Percentiles rank a stretch among this genome's conserved stretches.
Conservation (phyloP, 371 early-diverging fungal species). For the Choanephora cucurbitarum region DNA sequence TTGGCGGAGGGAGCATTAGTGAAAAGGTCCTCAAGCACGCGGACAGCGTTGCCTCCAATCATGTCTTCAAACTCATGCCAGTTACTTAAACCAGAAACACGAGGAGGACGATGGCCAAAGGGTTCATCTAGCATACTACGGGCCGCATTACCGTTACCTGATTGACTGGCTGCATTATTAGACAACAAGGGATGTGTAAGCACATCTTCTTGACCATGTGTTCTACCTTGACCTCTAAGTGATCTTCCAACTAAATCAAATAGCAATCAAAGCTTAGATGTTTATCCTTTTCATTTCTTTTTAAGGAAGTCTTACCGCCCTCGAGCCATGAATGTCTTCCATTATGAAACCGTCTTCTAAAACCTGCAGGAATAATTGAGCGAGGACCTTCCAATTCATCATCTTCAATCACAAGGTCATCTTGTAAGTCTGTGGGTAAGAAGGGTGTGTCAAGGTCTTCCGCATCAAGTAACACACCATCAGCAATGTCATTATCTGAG, state of each 20-base stretch:
- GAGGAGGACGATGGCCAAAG: conserved; percentile 18
- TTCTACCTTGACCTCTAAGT: conserved; percentile 23
- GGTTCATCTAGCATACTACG: conserved; percentile 18
- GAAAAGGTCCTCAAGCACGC: conserved; percentile 69
- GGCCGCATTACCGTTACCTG: conserved; percentile 6
- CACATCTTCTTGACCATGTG: conserved; percentile 51
- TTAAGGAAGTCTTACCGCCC: no score
- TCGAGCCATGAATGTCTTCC: conserved; percentile 30
- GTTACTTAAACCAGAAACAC: conserved; percentile 38
- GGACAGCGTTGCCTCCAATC: conserved; percentile 68
- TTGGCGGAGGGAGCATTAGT: conserved; percentile 42
- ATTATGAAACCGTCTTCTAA: conserved; percentile 30
- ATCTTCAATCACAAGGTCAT: conserved; percentile 33
- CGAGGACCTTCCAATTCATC: conserved; percentile 45
- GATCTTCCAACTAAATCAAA: conserved; percentile 38
- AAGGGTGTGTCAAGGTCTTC: conserved; percentile 63
- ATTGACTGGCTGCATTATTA: conserved; percentile 31
- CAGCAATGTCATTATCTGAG: conserved; percentile 47
- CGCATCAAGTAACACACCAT: conserved; percentile 54
- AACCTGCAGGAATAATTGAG: conserved; percentile 29
- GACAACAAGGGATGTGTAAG: conserved; percentile 74
- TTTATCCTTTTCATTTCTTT: no score
- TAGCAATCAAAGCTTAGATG: no score
- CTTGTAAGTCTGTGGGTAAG: conserved; percentile 40
- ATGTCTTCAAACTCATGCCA: conserved; percentile 73